phyloP scores from a whole-genome alignment of 192 early-diverging fungal genomes.

The Allomyces javanicus region DNA sequence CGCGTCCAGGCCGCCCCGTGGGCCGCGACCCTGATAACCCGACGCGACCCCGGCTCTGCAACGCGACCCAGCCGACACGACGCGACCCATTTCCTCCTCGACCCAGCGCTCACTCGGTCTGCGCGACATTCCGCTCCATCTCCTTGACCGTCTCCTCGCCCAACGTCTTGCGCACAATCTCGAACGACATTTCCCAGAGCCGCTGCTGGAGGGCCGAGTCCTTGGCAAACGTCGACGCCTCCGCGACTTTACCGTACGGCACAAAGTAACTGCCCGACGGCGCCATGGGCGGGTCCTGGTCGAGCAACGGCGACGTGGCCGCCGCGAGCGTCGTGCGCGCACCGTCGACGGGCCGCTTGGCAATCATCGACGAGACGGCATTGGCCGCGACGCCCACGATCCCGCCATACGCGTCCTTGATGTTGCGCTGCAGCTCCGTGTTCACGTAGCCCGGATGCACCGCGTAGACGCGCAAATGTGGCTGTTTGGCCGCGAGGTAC shows the following conservation, averaged over 20 bases:
- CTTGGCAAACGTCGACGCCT: background rate
- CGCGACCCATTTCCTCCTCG: no score
- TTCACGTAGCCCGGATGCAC: slow-evolving; percentile 29
- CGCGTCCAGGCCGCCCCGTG: no score
- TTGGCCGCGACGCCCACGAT: background rate
- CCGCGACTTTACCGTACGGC: background rate
- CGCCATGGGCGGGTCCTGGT: background rate
- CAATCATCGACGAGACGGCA: background rate
- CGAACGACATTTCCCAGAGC: background rate
- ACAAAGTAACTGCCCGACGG: background rate
- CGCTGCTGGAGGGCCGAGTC: background rate
- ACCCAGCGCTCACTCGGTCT: no score
- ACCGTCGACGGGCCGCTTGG: background rate
- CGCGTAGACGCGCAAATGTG: slow-evolving; percentile 10
- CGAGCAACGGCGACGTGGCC: background rate
- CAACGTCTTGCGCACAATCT: background rate
- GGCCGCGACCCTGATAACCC: no score
- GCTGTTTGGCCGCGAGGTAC: slow-evolving; percentile 5
- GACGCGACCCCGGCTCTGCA: no score
- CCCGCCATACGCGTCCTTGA: background rate
- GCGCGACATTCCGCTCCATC: background rate
- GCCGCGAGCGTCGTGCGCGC: background rate
- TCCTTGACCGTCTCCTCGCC: background rate
- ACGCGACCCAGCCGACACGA: no score
- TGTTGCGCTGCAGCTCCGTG: slow-evolving; percentile 21